Evolutionary conservation across 495 filamentous ascomycete species (phyloP).

Genomic region (Xylaria scruposa): DNA sequence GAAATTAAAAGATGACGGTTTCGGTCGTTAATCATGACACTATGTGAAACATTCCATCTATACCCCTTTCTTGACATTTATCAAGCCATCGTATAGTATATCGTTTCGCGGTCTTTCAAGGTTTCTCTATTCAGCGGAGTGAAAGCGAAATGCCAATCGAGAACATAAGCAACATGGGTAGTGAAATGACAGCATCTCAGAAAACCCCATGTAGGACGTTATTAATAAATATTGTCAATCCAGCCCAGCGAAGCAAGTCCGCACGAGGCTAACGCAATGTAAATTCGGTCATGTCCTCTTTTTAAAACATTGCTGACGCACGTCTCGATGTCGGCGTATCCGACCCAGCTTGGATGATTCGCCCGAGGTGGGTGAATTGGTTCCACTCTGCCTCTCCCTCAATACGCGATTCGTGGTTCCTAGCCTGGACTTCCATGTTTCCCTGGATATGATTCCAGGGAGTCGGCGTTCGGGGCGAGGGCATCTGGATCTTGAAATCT

Average conservation of each 20-base stretch:
- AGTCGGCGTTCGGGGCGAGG: constrained; percentile 29
- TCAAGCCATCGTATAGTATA: neutral
- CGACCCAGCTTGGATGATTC: constrained; percentile 33
- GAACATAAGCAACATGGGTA: neutral
- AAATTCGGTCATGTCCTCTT: neutral
- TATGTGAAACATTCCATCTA: neutral
- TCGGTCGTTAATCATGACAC: neutral
- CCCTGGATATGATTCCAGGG: constrained; percentile 36
- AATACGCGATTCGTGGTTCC: constrained; percentile 29
- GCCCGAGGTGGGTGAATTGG: constrained; percentile 44
- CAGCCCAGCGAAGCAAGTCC: neutral
- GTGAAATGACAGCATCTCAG: neutral
- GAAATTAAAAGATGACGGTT: neutral
- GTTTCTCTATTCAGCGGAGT: neutral
- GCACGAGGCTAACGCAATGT: neutral
- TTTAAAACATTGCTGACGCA: constrained; percentile 7
- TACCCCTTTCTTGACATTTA: neutral
- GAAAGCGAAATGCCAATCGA: neutral
- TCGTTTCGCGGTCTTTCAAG: neutral
- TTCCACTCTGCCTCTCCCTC: constrained; percentile 44
- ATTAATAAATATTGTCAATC: neutral
- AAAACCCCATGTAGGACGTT: neutral
- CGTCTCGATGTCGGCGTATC: neutral
- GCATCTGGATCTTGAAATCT: constrained; percentile 33
- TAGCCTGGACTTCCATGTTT: constrained; percentile 34